Percentiles rank a stretch among this genome's conserved stretches.
Evolutionary conservation across 2,329 filamentous ascomycete genomes (phyloP).

Genomic region (Microsporum audouinii): DNA sequence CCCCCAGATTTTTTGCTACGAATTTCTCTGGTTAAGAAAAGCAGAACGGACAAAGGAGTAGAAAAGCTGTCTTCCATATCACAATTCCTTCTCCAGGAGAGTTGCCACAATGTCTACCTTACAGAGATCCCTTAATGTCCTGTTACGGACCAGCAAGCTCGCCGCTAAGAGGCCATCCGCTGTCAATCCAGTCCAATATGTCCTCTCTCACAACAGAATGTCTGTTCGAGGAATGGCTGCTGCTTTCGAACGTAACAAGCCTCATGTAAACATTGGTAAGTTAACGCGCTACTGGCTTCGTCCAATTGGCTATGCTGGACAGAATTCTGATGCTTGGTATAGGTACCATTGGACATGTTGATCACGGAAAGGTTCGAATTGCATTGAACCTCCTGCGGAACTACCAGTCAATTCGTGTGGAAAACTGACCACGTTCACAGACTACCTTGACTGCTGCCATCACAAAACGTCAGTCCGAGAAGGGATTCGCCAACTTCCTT

Average conservation of each 20-base stretch:
- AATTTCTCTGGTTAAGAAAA: background rate
- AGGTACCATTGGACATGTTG: conserved; percentile 98
- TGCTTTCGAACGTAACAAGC: conserved; percentile 78
- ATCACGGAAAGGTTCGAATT: conserved; percentile 83
- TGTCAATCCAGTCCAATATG: conserved; percentile 62
- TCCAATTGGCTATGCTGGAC: background rate
- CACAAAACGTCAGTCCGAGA: conserved; percentile 93
- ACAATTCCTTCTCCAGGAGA: background rate
- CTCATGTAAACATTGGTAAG: conserved; percentile 94
- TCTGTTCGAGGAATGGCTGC: conserved; percentile 47
- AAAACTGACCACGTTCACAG: conserved; percentile 38
- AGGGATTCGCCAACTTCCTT: conserved; percentile 86
- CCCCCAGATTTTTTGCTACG: background rate
- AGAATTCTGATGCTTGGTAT: conserved; percentile 2
- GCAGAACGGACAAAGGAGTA: background rate
- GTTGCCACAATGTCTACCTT: conserved; percentile 63
- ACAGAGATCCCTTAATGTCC: conserved; percentile 63
- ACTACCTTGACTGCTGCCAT: conserved; percentile 97
- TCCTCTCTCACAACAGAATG: conserved; percentile 36
- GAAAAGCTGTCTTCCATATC: background rate
- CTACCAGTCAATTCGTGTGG: background rate
- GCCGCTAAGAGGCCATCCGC: conserved; percentile 58
- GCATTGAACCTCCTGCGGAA: background rate
- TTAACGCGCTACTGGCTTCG: background rate
- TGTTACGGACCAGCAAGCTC: conserved; percentile 69